Percentiles rank a stretch among this genome's conserved stretches.
Evolutionary conservation across 306 rosid species (phyloP).

Genomic region (Cucurbita maxima): DNA sequence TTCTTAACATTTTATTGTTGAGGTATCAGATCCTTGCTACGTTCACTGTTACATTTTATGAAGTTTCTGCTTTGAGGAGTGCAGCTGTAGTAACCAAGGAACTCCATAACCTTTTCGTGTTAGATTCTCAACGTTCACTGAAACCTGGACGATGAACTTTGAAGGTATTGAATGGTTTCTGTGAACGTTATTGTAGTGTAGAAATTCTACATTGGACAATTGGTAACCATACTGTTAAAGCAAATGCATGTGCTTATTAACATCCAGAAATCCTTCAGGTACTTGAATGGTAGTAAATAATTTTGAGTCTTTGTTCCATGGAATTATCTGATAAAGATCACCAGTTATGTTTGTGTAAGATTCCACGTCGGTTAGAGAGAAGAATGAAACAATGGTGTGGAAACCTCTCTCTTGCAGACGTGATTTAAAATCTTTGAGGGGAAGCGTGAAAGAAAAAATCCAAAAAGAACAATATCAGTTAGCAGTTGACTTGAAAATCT

Average conservation of each 20-base stretch:
- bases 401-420: too few species aligned
- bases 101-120: neutral
- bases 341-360: too few species aligned
- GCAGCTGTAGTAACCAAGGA: neutral
- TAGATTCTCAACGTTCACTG: neutral
- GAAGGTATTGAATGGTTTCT: neutral
- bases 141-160: neutral
- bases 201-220: neutral
- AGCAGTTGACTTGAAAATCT: too few species aligned
- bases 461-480: too few species aligned
- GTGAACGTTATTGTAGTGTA: neutral
- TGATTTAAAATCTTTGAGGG: too few species aligned
- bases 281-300: neutral
- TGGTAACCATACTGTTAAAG: neutral
- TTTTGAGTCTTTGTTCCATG: neutral
- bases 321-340: neutral
- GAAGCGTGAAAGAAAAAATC: too few species aligned
- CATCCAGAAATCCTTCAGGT: neutral
- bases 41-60: neutral
- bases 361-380: too few species aligned
- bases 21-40: neutral
- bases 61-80: neutral
- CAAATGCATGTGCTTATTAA: neutral
- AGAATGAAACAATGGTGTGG: too few species aligned
- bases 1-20: neutral